These are phyloP conservation scores for Malassezia japonica DNA, from an alignment of 1,284 basidiomycete genomes.

Conservation along the genomic window DNA sequence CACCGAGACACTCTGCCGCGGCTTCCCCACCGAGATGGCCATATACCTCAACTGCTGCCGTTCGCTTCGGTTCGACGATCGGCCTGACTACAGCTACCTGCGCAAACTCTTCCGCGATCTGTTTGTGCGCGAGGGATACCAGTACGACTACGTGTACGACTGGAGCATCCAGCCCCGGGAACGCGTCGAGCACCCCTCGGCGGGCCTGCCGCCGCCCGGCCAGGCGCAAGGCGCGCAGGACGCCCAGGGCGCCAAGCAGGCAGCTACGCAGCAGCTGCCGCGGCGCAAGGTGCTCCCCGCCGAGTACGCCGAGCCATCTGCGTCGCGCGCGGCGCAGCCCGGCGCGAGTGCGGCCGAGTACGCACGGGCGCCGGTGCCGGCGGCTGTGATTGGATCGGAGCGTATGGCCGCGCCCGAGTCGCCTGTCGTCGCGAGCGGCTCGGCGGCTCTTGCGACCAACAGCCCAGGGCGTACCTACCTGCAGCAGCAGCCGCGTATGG, in stretches of 20 bases:
- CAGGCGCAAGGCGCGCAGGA: constrained; percentile 10
- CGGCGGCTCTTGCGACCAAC: not conserved
- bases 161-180: constrained; percentile 47
- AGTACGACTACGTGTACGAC: constrained; percentile 49
- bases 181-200: constrained; percentile 31
- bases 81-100: constrained; percentile 49
- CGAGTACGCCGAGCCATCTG: constrained; percentile 6
- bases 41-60: constrained; percentile 50
- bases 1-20: constrained; percentile 48
- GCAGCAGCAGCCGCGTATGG: constrained; percentile 5
- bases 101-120: constrained; percentile 50
- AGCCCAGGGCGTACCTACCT: not conserved
- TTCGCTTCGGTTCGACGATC: constrained; percentile 49
- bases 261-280: constrained; percentile 32
- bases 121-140: constrained; percentile 49
- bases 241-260: constrained; percentile 17
- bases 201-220: constrained; percentile 11
- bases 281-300: constrained; percentile 43
- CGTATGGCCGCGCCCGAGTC: constrained; percentile 2
- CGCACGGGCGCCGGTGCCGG: constrained; percentile 1
- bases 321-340: not conserved
- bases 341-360: constrained; percentile 1
- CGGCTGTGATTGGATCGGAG: not conserved
- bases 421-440: not conserved
- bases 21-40: constrained; percentile 49